Base-by-base conservation (phyloP, 2,329 filamentous ascomycete genomes). In the Thelonectria rubi region DNA sequence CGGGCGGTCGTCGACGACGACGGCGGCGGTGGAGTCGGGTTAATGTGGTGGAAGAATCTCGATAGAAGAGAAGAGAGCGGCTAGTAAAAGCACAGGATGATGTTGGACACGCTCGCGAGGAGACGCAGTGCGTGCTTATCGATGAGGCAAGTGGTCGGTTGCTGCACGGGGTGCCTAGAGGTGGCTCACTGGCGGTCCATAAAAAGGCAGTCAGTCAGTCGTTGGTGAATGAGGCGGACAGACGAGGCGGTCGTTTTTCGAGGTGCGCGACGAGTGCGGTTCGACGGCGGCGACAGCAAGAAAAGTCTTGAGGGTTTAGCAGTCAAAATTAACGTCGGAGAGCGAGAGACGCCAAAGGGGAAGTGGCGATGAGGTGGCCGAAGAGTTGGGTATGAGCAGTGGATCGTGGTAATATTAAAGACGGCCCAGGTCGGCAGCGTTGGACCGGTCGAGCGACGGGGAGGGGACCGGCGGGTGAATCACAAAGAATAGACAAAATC, bases 101-200 rank as follows among this genome's bases (percentile, higher is more conserved):
- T 55, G 50, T 42, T 55, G 46, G 55, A 39, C 42, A 56, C 53
- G 26, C 26, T 30, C 26, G 8, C 26, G 7, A 5, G 10, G 10
- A 30, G 43, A 50, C 57, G 50, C 40, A 39, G 45, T 56, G 39
- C 52, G 49, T 20, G 39, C 53, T 59, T 51, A 56, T 43, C 32
- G 55, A 61, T 46, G 42, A 66, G 66, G 68, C 69, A 62, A 58
- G 57, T 50, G 68, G n/a, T 66, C 62, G 60, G 59, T 21, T 53
- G 57, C 58, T 76, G 70, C 67, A 69, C 26, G 26, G 66, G 68
- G 51, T 76, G 74, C 72, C 73, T 76, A 74, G 63, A 42, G 57
- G 39, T 60, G 69, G 65, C 68, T 69, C 66, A 55, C 69, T 65
- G 60, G 60, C 59, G 58, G 66, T 73, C 73, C 75, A 77, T 76